These are phyloP conservation scores for Trametes punicea DNA, from an alignment of 768 basidiomycete genomes.

Conservation along the genomic window DNA sequence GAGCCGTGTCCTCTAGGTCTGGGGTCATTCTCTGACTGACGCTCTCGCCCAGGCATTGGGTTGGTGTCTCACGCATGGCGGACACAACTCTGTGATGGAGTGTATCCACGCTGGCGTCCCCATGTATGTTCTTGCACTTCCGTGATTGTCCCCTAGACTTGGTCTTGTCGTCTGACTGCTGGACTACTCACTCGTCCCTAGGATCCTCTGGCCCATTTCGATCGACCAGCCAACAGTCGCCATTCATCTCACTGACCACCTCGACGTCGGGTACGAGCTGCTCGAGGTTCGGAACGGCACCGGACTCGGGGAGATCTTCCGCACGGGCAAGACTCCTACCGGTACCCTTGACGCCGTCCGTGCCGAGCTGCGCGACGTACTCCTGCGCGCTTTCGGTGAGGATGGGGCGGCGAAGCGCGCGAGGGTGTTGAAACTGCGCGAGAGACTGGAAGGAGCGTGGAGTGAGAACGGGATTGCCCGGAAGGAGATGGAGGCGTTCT, in stretches of 20 bases:
- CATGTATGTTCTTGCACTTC: neutral
- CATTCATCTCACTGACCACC: conserved; percentile 20
- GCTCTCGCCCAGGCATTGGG: neutral
- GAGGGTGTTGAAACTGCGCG: too few species aligned
- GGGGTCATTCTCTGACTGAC: neutral
- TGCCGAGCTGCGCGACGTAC: conserved; percentile 20
- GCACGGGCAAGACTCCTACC: conserved; percentile 15
- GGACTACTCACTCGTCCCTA: neutral
- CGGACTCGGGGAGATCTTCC: neutral
- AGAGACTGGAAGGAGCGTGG: too few species aligned
- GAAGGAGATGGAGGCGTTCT: too few species aligned
- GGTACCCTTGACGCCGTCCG: conserved; percentile 24
- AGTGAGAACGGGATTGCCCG: too few species aligned
- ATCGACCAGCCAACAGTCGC: conserved; percentile 26
- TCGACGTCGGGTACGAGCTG: conserved; percentile 26
- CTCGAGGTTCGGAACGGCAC: conserved; percentile 23
- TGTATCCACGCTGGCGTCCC: conserved; percentile 4
- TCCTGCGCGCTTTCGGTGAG: conserved; percentile 21
- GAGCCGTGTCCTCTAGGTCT: neutral
- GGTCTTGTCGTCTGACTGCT: too few species aligned
- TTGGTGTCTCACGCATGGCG: conserved; percentile 12
- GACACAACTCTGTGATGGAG: conserved; percentile 12
- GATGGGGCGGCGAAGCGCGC: conserved; percentile 17
- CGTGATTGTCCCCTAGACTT: too few species aligned
- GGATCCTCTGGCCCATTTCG: conserved; percentile 23